A percentile compares a stretch with the other conserved stretches of the same genome.
These are phyloP conservation scores for Beauveria bassiana DNA, from an alignment of 2,329 filamentous ascomycete genomes.

Conservation along the genomic window DNA sequence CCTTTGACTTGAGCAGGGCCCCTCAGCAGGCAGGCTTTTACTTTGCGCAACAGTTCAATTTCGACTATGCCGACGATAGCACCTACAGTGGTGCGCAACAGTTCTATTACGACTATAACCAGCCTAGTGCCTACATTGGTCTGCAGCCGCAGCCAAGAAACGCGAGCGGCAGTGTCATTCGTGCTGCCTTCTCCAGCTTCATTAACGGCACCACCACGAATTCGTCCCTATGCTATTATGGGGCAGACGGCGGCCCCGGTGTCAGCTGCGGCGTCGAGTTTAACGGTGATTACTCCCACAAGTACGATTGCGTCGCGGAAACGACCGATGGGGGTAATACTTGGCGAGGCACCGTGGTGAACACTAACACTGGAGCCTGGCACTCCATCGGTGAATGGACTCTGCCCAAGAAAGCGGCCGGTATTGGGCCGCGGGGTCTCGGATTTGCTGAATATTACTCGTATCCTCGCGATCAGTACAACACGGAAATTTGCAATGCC, in stretches of 20 bases:
- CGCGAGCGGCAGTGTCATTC: constrained; percentile 13
- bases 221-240: constrained; percentile 15
- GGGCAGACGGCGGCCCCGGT: constrained; percentile 20
- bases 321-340: constrained; percentile 13
- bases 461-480: constrained; percentile 11
- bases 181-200: constrained; percentile 19
- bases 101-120: constrained; percentile 3
- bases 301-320: constrained; percentile 16
- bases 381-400: constrained; percentile 17
- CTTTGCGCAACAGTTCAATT: constrained; percentile 16
- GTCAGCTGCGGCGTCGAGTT: constrained; percentile 18
- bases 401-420: constrained; percentile 13
- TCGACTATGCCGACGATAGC: too few relatives aligned
- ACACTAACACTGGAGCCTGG: constrained; percentile 12
- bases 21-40: constrained; percentile 16
- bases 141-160: constrained; percentile 16
- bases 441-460: constrained; percentile 20
- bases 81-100: constrained; percentile 14
- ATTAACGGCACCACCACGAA: constrained; percentile 12
- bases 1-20: constrained; percentile 16
- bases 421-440: constrained; percentile 11
- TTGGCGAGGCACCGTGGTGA: constrained; percentile 18
- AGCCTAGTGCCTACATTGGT: constrained; percentile 14
- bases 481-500: constrained; percentile 5
- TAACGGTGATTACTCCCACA: constrained; percentile 15